Evolutionary conservation across 345 rosid genomes (phyloP).

Genomic region (Sisymbrium irio): DNA sequence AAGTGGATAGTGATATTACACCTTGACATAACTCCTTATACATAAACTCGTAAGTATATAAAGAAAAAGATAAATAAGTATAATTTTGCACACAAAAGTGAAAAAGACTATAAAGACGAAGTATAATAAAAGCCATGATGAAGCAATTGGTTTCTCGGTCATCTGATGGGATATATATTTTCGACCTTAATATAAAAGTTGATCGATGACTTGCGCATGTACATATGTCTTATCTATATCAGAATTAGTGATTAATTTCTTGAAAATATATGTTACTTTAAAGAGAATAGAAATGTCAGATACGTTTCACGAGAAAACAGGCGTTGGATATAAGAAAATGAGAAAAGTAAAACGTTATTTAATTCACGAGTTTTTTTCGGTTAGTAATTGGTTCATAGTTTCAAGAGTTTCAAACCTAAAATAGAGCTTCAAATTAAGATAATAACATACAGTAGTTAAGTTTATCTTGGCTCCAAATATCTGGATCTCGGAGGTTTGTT

Average conservation of each 20-base stretch:
- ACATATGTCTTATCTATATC: too few relatives aligned
- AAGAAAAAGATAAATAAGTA: not conserved
- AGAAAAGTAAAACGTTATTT: not conserved
- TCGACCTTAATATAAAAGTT: not conserved
- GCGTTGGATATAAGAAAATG: not conserved
- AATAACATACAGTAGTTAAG: too few relatives aligned
- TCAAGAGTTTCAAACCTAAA: not conserved
- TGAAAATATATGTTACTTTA: not conserved
- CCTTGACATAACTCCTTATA: too few relatives aligned
- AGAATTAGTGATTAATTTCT: not conserved
- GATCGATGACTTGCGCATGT: not conserved
- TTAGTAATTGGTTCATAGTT: not conserved
- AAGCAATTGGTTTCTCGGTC: slow-evolving; percentile 4
- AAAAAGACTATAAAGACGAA: not conserved
- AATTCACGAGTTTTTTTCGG: slow-evolving; percentile 2
- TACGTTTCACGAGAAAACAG: not conserved
- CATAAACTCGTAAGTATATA: not conserved
- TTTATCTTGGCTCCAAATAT: too few relatives aligned
- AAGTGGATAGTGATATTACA: too few relatives aligned
- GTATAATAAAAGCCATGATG: not conserved
- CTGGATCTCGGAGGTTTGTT: not conserved
- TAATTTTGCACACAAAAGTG: not conserved
- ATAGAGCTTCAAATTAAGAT: not conserved
- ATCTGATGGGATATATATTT: not conserved
- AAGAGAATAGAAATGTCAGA: not conserved